A percentile compares a stretch with the other conserved stretches of the same genome.
These are phyloP conservation scores for Zasmidium cellare DNA, from an alignment of 2,329 filamentous ascomycete species.

Conservation along the genomic window DNA sequence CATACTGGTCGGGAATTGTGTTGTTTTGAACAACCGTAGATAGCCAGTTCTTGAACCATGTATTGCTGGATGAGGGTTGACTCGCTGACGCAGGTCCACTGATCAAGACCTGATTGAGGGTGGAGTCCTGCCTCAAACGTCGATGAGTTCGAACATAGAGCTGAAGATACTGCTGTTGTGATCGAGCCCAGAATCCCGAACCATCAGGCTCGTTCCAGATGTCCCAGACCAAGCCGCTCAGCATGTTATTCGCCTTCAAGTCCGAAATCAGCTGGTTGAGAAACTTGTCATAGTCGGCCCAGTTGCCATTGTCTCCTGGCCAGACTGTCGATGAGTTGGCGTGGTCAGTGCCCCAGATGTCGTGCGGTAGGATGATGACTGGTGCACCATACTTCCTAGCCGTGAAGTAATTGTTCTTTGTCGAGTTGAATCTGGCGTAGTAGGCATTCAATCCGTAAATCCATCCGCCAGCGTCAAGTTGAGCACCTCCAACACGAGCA, in stretches of 20 bases:
- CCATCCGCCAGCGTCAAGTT: slow-evolving; percentile 41
- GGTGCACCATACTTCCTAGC: slow-evolving; percentile 35
- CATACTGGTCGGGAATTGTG: slow-evolving; percentile 46
- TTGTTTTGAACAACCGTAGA: slow-evolving; percentile 37
- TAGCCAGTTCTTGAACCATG: slow-evolving; percentile 46
- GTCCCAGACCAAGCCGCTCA: slow-evolving; percentile 45
- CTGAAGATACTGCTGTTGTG: slow-evolving; percentile 42
- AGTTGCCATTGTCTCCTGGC: slow-evolving; percentile 54
- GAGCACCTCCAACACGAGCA: slow-evolving; percentile 44
- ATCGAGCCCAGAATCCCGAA: slow-evolving; percentile 39
- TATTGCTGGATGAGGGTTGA: slow-evolving; percentile 34
- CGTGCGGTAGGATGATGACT: slow-evolving; percentile 25
- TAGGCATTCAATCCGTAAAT: slow-evolving; percentile 36
- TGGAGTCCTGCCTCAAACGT: slow-evolving; percentile 35
- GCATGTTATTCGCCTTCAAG: slow-evolving; percentile 39
- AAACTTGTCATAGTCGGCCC: slow-evolving; percentile 48
- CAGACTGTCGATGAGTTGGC: slow-evolving; percentile 41
- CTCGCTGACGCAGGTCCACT: slow-evolving; percentile 42
- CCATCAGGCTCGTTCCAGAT: slow-evolving; percentile 58
- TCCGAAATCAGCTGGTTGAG: slow-evolving; percentile 41
- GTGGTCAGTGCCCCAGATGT: slow-evolving; percentile 29
- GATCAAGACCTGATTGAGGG: slow-evolving; percentile 27
- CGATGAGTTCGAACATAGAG: slow-evolving; percentile 43
- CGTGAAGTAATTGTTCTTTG: slow-evolving; percentile 48
- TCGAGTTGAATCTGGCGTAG: slow-evolving; percentile 44